Percentiles rank a stretch among this genome's conserved stretches.
Evolutionary conservation across 352 stramenopile genomes (phyloP).

Genomic region (Phytopythium litorale): DNA sequence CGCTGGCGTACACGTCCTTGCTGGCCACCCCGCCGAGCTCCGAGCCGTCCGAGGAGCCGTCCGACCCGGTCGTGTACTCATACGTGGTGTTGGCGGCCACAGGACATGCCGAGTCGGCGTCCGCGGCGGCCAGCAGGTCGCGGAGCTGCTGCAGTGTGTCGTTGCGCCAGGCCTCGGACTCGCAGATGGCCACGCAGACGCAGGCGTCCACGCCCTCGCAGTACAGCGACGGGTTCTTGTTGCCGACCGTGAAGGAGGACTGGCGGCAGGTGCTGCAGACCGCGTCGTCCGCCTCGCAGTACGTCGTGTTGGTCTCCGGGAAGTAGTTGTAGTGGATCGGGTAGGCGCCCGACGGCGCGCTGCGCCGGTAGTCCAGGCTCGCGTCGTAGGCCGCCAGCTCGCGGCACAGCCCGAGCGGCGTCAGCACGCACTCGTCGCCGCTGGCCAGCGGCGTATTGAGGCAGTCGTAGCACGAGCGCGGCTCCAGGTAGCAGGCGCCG

Average conservation of each 20-base stretch:
- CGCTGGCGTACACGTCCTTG: conserved; percentile 33
- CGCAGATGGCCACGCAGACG: conserved; percentile 53
- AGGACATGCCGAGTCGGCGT: conserved; percentile 21
- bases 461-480: conserved; percentile 57
- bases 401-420: conserved; percentile 37
- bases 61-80: conserved; percentile 10
- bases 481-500: conserved; percentile 32
- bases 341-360: conserved; percentile 22
- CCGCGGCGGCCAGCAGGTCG: conserved; percentile 11
- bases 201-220: conserved; percentile 34
- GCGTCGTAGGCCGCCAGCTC: conserved; percentile 38
- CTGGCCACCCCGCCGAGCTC: not conserved
- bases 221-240: conserved; percentile 46
- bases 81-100: conserved; percentile 31
- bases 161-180: conserved; percentile 39
- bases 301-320: conserved; percentile 41
- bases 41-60: not conserved
- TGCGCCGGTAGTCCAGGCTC: conserved; percentile 45
- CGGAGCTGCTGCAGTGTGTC: conserved; percentile 33
- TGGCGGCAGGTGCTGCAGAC: conserved; percentile 31
- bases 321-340: conserved; percentile 67
- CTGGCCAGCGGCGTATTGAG: conserved; percentile 36
- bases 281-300: conserved; percentile 39
- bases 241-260: conserved; percentile 28
- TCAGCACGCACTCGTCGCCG: conserved; percentile 42